Conservation (phyloP, 2,329 filamentous ascomycete species). For the Cytospora piceae region DNA sequence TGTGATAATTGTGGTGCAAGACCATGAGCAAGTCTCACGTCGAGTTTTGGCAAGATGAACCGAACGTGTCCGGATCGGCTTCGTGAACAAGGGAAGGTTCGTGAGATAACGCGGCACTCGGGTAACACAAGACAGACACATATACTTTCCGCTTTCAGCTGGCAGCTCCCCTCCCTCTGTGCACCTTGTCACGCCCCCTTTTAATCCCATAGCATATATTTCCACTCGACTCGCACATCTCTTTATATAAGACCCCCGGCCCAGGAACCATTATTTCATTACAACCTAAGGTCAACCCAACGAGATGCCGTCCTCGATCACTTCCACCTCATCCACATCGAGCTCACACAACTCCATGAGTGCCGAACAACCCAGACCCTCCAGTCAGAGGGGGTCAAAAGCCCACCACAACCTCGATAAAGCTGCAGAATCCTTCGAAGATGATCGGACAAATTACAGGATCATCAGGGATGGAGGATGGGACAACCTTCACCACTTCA, state of each 20-base stretch:
- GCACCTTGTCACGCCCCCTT: constrained; percentile 21
- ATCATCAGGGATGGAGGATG: constrained; percentile 30
- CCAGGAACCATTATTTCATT: constrained; percentile 1
- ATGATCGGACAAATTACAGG: constrained; percentile 30
- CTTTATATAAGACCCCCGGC: constrained; percentile 7
- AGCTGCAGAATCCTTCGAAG: constrained; percentile 24
- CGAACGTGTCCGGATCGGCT: constrained; percentile 15
- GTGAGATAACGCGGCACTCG: constrained; percentile 22
- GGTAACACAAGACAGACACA: constrained; percentile 18
- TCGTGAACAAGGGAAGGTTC: constrained; percentile 16
- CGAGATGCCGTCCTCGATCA: constrained; percentile 28
- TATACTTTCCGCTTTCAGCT: constrained; percentile 26
- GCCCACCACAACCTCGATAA: constrained; percentile 31
- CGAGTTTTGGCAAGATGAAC: constrained; percentile 11
- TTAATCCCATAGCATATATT: constrained; percentile 16
- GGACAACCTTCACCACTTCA: constrained; percentile 31
- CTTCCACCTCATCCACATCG: constrained; percentile 25
- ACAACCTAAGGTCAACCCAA: background rate
- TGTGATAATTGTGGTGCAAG: constrained; percentile 14
- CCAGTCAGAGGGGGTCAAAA: constrained; percentile 26
- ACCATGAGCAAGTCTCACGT: constrained; percentile 16
- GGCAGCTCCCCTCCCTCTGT: constrained; percentile 27
- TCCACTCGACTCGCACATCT: constrained; percentile 13
- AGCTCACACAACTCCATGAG: constrained; percentile 21
- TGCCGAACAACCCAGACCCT: constrained; percentile 20